Conservation (phyloP, 768 basidiomycete species). For the Naganishia randhawae region DNA sequence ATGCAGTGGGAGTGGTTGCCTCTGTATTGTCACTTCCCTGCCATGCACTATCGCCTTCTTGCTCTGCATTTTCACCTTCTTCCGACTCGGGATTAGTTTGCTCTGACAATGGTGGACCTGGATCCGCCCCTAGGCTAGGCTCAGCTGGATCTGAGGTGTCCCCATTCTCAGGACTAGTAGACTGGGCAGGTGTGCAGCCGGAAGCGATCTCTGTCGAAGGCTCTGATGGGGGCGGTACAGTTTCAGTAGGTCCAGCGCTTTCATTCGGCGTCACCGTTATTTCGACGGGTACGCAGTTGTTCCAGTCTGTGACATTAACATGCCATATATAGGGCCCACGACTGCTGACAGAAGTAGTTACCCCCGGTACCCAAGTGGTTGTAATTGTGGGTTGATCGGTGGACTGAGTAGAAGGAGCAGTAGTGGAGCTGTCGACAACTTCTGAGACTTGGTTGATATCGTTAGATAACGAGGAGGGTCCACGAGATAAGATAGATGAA, state of each 20-base stretch:
- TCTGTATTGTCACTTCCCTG: too few species aligned
- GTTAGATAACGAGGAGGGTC: background rate
- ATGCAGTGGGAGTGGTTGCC: too few species aligned
- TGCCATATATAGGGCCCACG: background rate
- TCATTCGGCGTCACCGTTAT: background rate
- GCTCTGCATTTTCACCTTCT: too few species aligned
- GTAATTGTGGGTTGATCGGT: background rate
- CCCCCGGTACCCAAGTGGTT: background rate
- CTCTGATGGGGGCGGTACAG: background rate
- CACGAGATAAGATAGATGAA: background rate
- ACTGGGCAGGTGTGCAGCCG: background rate
- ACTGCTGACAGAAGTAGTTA: too few species aligned
- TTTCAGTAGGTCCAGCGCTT: background rate
- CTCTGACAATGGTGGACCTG: too few species aligned
- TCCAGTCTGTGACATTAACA: background rate
- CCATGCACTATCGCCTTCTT: too few species aligned
- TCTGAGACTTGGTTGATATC: too few species aligned
- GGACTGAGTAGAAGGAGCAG: background rate
- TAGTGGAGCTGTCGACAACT: background rate
- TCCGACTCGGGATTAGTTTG: too few species aligned
- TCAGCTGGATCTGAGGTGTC: background rate
- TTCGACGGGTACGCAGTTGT: background rate
- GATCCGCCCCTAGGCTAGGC: too few species aligned
- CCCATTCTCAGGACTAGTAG: background rate
- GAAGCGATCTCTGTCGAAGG: background rate